Evolutionary conservation across 1,284 basidiomycete genomes (phyloP), one percentile per base, ranked within the genome.

Genomic region (Puccinia hordei): DNA sequence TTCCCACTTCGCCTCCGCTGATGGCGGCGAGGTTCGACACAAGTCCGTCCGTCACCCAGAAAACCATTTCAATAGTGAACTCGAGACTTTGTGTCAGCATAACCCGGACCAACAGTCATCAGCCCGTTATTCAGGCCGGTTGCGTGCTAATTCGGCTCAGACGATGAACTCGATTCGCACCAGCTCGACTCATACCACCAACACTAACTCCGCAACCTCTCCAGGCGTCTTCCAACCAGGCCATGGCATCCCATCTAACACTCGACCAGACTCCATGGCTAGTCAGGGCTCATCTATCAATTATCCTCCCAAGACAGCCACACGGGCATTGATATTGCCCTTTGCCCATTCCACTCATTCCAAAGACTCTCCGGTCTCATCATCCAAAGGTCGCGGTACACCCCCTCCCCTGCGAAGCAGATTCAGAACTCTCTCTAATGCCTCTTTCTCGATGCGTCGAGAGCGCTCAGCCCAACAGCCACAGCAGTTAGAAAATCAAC

Each of bases 171-270:
- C 44, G 15, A 46, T 46, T n/a, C n/a, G n/a, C 41, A 46, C 66
- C 44, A 69, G 44, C 66, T 69, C 66, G 13, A 69, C 66, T 49
- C 66, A 69, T 9, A 69, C 44, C 33, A 69, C 66, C 41, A 69
- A 69, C 66, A 69, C 66, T 44, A 46, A 69, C 41, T 49, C 44
- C 5, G 66, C 66, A 17, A 69, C 66, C 27, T 69, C 61, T 38
- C 61, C 61, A n/a, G 66, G 66, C 12, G 22, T 49, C 46, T 27
- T 51, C n/a, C 66, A 69, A 13, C 44, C 44, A 9, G n/a, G 17
- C 17, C 19, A n/a, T 41, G n/a, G 44, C 44, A 46, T 51, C 22
- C 66, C 35, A 19, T 4, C 33, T 19, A 30, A 59, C 27, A 38
- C 17, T 63, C 33, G 61, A 41, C 35, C 61, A 30, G 27, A 38